Conservation (phyloP, 176 grass and related monocot species). For the Oropetium thomaeum region DNA sequence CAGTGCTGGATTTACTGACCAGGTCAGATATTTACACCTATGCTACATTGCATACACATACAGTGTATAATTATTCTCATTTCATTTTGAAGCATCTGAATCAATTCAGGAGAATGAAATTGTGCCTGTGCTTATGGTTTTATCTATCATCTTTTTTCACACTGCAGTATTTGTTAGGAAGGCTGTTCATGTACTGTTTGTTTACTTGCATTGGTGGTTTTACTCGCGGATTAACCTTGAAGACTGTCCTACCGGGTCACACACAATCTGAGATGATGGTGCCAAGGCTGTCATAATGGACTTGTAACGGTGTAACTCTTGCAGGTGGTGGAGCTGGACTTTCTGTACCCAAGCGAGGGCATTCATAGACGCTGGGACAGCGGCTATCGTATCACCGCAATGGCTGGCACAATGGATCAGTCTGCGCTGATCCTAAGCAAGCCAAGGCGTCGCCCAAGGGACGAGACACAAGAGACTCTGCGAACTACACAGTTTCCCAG, state of each 20-base stretch:
- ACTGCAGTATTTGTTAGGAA: neutral
- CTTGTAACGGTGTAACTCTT: neutral
- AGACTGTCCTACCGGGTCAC: neutral
- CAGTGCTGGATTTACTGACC: slow-evolving; percentile 60
- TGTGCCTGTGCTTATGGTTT: neutral
- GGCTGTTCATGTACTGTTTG: neutral
- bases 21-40: slow-evolving; percentile 40
- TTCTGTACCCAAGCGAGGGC: slow-evolving; percentile 72
- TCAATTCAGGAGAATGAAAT: neutral
- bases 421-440: slow-evolving; percentile 63
- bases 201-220: neutral
- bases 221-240: neutral
- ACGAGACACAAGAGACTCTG: slow-evolving; percentile 72
- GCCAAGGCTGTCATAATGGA: neutral
- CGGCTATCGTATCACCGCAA: slow-evolving; percentile 61
- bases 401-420: slow-evolving; percentile 68
- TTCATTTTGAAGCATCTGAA: neutral
- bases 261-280: neutral
- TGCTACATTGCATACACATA: neutral
- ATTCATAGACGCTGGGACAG: slow-evolving; percentile 68
- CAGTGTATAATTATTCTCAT: neutral
- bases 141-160: neutral
- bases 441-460: slow-evolving; percentile 55
- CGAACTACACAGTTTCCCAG: slow-evolving; percentile 68
- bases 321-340: slow-evolving; percentile 75